These are phyloP conservation scores for Blastomyces percursus DNA, from an alignment of 2,329 filamentous ascomycete species.

Conservation along the genomic window DNA sequence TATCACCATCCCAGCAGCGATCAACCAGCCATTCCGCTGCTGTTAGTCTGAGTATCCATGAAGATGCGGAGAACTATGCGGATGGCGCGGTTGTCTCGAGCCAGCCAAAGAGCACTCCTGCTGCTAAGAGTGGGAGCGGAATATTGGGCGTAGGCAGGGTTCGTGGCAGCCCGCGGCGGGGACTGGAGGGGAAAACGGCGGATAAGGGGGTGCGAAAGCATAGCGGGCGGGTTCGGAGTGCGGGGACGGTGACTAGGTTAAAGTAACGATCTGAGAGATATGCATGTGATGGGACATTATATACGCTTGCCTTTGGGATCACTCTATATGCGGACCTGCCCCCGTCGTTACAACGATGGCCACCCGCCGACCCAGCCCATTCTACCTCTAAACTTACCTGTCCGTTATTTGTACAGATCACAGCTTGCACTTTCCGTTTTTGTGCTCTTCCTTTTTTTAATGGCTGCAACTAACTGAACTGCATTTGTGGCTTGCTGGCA, in stretches of 20 bases:
- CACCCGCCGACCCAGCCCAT: not conserved
- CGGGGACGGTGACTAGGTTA: constrained; percentile 18
- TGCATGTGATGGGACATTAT: too few relatives aligned
- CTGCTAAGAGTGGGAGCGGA: constrained; percentile 43
- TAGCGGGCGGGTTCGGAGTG: constrained; percentile 38
- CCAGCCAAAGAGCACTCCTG: constrained; percentile 33
- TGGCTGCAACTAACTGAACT: not conserved
- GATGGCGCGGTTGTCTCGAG: constrained; percentile 19
- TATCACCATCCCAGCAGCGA: constrained; percentile 51
- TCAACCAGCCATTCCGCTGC: constrained; percentile 67
- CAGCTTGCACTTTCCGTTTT: too few relatives aligned
- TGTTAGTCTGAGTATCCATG: constrained; percentile 52
- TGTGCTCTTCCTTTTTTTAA: not conserved
- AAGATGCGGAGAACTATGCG: constrained; percentile 59
- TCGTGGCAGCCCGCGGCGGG: constrained; percentile 43
- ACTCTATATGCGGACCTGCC: not conserved
- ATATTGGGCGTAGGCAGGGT: constrained; percentile 52
- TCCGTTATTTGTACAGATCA: not conserved
- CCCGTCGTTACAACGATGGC: not conserved
- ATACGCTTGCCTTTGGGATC: too few relatives aligned
- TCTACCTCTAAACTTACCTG: not conserved
- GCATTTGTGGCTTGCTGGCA: not conserved
- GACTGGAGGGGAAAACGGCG: constrained; percentile 32
- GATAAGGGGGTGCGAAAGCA: constrained; percentile 35
- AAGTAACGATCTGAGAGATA: not conserved